A percentile compares a stretch with the other conserved stretches of the same genome.
Evolutionary conservation across 2,329 filamentous ascomycete genomes (phyloP).

Genomic region (Cordyceps cicadae): DNA sequence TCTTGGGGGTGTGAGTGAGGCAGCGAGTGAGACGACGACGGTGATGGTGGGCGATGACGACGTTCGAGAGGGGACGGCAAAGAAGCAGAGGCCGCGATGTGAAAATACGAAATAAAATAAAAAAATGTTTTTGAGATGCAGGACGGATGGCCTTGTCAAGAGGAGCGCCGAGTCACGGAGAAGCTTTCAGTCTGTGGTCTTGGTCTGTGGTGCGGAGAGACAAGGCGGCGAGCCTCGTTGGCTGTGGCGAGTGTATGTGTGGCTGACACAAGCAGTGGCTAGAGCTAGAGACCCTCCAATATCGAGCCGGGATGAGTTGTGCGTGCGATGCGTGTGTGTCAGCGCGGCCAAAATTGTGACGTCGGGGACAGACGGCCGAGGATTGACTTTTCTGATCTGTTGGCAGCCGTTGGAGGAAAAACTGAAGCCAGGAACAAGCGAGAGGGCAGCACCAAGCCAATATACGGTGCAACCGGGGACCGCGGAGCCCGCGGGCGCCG

Average conservation of each 20-base stretch:
- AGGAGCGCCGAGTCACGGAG: neutral
- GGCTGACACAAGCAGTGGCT: neutral
- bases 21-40: neutral
- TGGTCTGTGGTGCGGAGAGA: neutral
- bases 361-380: neutral
- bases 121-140: neutral
- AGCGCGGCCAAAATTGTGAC: neutral
- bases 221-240: neutral
- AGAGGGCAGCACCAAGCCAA: neutral
- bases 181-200: too few species aligned
- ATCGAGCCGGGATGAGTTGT: too few species aligned
- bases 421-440: neutral
- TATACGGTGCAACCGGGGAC: constrained; percentile 6
- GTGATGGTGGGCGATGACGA: neutral
- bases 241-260: neutral
- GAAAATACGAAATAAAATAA: neutral
- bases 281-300: neutral
- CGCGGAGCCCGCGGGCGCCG: constrained; percentile 10
- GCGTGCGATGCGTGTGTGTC: neutral
- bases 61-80: neutral
- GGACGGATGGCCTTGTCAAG: neutral
- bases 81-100: neutral
- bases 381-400: neutral
- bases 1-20: neutral
- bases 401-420: neutral